A percentile compares a stretch with the other conserved stretches of the same genome.
phyloP scores from a whole-genome alignment of 2,329 filamentous ascomycete genomes.

The Stemphylium beticola region DNA sequence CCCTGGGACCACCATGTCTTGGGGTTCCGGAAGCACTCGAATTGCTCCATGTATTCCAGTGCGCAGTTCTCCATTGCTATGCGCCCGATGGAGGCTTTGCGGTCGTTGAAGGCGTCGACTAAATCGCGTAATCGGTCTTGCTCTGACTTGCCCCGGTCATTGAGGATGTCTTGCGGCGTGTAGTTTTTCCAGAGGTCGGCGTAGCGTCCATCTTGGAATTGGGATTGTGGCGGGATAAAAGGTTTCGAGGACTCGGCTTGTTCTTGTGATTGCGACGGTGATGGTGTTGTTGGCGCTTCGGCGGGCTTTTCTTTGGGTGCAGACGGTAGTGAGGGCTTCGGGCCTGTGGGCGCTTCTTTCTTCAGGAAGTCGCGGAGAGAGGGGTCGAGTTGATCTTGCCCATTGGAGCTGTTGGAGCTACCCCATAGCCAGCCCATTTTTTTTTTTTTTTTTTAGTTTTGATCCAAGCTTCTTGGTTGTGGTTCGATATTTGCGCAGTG shows the following conservation, averaged over 20 bases:
- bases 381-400: conserved; percentile 77
- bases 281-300: conserved; percentile 21
- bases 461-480: neutral
- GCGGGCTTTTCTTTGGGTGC: conserved; percentile 35
- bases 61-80: conserved; percentile 94
- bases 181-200: conserved; percentile 95
- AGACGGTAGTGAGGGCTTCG: conserved; percentile 48
- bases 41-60: conserved; percentile 81
- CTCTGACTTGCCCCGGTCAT: conserved; percentile 72
- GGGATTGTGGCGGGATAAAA: conserved; percentile 59
- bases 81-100: conserved; percentile 75
- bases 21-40: conserved; percentile 79
- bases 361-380: conserved; percentile 83
- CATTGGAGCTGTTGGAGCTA: conserved; percentile 49
- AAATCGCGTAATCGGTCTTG: conserved; percentile 82
- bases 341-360: conserved; percentile 79
- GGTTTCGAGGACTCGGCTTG: conserved; percentile 36
- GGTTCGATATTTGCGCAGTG: conserved; percentile 3
- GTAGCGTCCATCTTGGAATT: conserved; percentile 73
- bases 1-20: conserved; percentile 67
- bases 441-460: neutral
- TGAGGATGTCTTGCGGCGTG: conserved; percentile 71
- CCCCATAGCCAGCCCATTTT: conserved; percentile 71
- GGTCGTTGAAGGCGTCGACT: conserved; percentile 82
- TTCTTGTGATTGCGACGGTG: conserved; percentile 10